phyloP scores from a whole-genome alignment of 495 filamentous ascomycete genomes.

The Lasiosphaeris hirsuta region DNA sequence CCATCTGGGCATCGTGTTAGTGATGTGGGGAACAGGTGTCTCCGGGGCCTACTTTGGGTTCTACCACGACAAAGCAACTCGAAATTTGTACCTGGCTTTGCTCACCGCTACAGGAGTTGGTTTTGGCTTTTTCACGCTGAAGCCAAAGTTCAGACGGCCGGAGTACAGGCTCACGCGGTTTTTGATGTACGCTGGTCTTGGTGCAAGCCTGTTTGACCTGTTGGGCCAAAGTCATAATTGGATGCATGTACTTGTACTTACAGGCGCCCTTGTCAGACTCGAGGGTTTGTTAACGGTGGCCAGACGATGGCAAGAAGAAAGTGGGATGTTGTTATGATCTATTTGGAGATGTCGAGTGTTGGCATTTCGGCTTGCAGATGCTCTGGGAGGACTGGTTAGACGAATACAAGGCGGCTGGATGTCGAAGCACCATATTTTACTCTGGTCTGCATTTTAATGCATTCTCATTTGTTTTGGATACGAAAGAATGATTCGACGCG shows the following conservation, averaged over 20 bases:
- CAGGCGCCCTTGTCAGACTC: conserved; percentile 1
- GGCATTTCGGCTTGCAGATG: too few relatives aligned
- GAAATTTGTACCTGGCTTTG: conserved; percentile 2
- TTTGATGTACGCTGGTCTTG: conserved; percentile 7
- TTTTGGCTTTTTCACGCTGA: conserved; percentile 4
- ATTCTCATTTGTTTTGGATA: too few relatives aligned
- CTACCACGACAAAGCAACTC: conserved; percentile 5
- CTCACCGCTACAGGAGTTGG: background rate
- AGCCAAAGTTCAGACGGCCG: conserved; percentile 4
- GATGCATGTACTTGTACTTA: conserved; percentile 10
- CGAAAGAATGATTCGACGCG: too few relatives aligned
- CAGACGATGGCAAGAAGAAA: conserved; percentile 4
- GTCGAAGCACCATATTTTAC: too few relatives aligned
- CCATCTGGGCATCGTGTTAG: conserved; percentile 8
- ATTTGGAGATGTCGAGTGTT: too few relatives aligned
- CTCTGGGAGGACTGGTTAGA: too few relatives aligned
- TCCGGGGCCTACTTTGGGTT: conserved; percentile 9
- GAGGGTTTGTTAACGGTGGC: conserved; percentile 4
- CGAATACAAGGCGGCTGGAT: too few relatives aligned
- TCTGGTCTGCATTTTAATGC: too few relatives aligned
- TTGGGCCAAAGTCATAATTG: conserved; percentile 13
- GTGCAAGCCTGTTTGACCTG: conserved; percentile 9
- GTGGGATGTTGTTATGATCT: too few relatives aligned
- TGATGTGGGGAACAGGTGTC: conserved; percentile 11
- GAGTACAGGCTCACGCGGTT: conserved; percentile 2